A percentile compares a stretch with the other conserved stretches of the same genome.
These are phyloP conservation scores for Purpureocillium lavendulum DNA, from an alignment of 2,329 filamentous ascomycete genomes.

Conservation along the genomic window DNA sequence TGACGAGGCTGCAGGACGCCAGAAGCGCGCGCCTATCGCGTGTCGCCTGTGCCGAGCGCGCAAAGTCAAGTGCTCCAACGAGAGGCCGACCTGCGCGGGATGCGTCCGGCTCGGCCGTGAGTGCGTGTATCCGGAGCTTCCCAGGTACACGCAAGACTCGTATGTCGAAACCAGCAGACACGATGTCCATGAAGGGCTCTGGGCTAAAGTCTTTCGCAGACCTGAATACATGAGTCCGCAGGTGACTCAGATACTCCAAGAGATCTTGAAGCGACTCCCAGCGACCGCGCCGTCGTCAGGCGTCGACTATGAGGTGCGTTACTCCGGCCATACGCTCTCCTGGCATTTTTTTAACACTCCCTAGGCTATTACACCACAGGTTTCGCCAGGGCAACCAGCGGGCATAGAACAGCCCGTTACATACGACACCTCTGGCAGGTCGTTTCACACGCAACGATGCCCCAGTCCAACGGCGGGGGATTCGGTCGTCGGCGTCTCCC, in stretches of 20 bases:
- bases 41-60: neutral
- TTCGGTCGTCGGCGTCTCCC: neutral
- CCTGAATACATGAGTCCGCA: neutral
- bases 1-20: neutral
- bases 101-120: neutral
- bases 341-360: neutral
- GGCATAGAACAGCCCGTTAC: neutral
- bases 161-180: neutral
- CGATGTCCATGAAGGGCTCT: too few species aligned
- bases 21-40: neutral
- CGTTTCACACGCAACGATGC: neutral
- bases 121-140: neutral
- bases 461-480: neutral
- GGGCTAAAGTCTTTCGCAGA: too few species aligned
- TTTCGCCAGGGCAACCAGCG: too few species aligned
- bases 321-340: neutral
- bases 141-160: neutral
- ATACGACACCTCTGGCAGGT: too few species aligned
- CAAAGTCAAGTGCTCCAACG: neutral
- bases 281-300: slow-evolving; percentile 40
- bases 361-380: neutral
- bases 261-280: slow-evolving; percentile 50
- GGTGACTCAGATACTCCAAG: slow-evolving; percentile 26
- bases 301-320: neutral
- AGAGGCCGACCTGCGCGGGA: neutral